Conservation (phyloP, 1,284 basidiomycete genomes). For the Cystobasidium pallidum region DNA sequence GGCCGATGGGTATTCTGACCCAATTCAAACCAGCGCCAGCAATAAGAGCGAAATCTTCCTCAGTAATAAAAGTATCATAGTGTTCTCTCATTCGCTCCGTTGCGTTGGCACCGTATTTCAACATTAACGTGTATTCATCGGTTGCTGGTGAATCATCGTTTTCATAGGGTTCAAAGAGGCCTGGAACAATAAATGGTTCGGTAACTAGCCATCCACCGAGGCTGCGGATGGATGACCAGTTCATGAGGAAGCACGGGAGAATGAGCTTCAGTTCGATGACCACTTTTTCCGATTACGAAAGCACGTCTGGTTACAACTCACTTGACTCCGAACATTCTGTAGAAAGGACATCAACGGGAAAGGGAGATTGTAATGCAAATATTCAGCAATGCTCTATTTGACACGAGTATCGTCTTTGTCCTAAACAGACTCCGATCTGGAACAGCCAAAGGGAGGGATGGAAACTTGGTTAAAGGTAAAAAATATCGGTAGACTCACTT, state of each 20-base stretch:
- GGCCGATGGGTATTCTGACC: slow-evolving; percentile 78
- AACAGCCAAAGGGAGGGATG: too few relatives aligned
- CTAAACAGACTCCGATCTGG: too few relatives aligned
- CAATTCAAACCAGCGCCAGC: slow-evolving; percentile 79
- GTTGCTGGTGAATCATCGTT: slow-evolving; percentile 61
- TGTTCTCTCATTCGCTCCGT: slow-evolving; percentile 65
- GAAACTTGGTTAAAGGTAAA: too few relatives aligned
- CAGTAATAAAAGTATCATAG: slow-evolving; percentile 82
- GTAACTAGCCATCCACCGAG: slow-evolving; percentile 84
- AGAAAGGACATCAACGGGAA: too few relatives aligned
- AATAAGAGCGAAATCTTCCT: slow-evolving; percentile 84
- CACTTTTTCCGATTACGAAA: too few relatives aligned
- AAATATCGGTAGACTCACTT: too few relatives aligned
- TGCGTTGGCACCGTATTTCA: slow-evolving; percentile 67
- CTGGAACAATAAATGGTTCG: slow-evolving; percentile 85
- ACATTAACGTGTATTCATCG: slow-evolving; percentile 77
- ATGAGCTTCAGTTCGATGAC: neutral
- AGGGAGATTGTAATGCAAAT: neutral
- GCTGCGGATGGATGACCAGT: too few relatives aligned
- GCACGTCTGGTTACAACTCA: neutral
- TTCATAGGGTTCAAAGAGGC: slow-evolving; percentile 76
- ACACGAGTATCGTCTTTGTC: too few relatives aligned
- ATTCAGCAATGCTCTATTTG: neutral
- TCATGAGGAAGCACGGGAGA: too few relatives aligned
- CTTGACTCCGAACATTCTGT: slow-evolving; percentile 51